phyloP scores from a whole-genome alignment of 2,329 filamentous ascomycete genomes.

The Tothia fuscella region DNA sequence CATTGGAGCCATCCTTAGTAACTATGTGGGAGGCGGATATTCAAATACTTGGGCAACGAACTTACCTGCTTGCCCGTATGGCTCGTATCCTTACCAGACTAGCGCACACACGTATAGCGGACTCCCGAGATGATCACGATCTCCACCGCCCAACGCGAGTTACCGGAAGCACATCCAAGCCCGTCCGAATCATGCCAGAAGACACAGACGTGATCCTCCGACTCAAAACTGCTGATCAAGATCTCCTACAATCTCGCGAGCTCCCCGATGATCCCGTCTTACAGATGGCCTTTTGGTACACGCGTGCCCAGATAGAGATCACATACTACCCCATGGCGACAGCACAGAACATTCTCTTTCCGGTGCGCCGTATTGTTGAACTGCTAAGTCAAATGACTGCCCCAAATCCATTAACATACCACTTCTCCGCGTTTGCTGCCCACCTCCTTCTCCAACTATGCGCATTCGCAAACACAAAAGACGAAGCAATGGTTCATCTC shows the following conservation, averaged over 20 bases:
- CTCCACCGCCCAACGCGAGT: not conserved
- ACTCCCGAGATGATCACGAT: not conserved
- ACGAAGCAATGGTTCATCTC: not conserved
- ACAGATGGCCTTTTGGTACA: constrained; percentile 1
- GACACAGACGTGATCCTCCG: not conserved
- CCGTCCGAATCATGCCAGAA: not conserved
- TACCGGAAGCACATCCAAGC: not conserved
- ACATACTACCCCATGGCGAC: not conserved
- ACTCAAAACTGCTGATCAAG: not conserved
- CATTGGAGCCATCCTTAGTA: not conserved
- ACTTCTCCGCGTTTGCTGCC: constrained; percentile 4
- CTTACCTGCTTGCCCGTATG: not conserved
- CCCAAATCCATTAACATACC: not conserved
- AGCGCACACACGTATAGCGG: not conserved
- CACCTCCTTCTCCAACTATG: constrained; percentile 4
- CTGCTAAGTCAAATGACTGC: not conserved
- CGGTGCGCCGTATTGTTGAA: not conserved
- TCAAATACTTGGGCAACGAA: not conserved
- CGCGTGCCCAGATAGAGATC: not conserved
- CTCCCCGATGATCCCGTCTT: not conserved
- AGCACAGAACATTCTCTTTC: not conserved
- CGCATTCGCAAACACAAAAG: constrained; percentile 1
- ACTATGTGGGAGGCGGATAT: not conserved
- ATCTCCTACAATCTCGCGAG: not conserved
- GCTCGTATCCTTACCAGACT: not conserved